Conservation (phyloP, 768 basidiomycete species). For the Trametes coccinea region DNA sequence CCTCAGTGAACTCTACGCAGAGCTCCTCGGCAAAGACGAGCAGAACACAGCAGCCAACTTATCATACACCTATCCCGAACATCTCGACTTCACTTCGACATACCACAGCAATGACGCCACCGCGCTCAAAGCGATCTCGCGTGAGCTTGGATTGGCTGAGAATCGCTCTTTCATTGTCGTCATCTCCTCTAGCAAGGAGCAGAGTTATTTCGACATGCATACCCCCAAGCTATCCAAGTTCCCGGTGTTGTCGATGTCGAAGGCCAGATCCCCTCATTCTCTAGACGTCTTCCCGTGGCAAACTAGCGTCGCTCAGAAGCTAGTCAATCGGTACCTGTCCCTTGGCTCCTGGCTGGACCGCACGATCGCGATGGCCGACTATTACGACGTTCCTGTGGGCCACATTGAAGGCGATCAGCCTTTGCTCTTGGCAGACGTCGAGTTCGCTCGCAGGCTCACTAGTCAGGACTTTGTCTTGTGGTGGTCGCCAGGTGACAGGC, state of each 20-base stretch:
- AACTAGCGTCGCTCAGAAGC: conserved; percentile 72
- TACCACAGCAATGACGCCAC: conserved; percentile 80
- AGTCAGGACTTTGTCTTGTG: conserved; percentile 91
- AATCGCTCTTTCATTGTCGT: conserved; percentile 74
- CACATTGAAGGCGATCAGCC: conserved; percentile 92
- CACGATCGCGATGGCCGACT: conserved; percentile 76
- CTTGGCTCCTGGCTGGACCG: conserved; percentile 81
- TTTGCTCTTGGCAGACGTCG: conserved; percentile 84
- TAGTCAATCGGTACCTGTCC: conserved; percentile 80
- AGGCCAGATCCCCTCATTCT: conserved; percentile 69
- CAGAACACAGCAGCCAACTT: conserved; percentile 40
- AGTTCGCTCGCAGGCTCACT: conserved; percentile 83
- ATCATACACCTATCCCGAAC: conserved; percentile 64
- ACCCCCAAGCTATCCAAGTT: conserved; percentile 76
- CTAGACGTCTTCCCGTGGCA: conserved; percentile 92
- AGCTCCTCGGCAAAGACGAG: conserved; percentile 55
- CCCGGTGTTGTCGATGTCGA: conserved; percentile 87
- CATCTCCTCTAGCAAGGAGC: conserved; percentile 84
- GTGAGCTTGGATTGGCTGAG: conserved; percentile 78
- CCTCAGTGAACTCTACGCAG: conserved; percentile 72
- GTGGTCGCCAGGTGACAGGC: conserved; percentile 91
- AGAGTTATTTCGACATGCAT: conserved; percentile 75
- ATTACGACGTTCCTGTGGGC: conserved; percentile 91
- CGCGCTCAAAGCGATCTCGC: conserved; percentile 84
- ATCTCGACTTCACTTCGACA: conserved; percentile 60